Evolutionary conservation across 345 rosid species (phyloP).

Genomic region (Rubroshorea leprosula): DNA sequence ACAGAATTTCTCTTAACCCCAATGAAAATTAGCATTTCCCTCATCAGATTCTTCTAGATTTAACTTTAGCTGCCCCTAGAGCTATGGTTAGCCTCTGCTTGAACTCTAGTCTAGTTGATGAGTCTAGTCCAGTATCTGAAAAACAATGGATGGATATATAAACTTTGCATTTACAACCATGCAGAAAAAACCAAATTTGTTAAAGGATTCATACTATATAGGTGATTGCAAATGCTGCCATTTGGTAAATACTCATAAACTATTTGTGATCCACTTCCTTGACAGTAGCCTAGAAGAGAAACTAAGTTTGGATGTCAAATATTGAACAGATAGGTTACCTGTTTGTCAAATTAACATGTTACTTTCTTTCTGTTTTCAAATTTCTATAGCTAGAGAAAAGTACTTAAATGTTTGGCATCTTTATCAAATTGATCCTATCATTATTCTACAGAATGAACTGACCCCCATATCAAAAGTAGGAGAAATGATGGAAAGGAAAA

Average conservation of each 20-base stretch:
- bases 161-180: not conserved
- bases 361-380: too few species aligned
- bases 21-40: not conserved
- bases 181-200: not conserved
- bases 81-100: too few species aligned
- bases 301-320: conserved; percentile 54
- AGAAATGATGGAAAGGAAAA: too few species aligned
- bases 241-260: too few species aligned
- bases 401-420: too few species aligned
- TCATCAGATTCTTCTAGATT: not conserved
- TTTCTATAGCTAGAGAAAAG: too few species aligned
- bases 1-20: too few species aligned
- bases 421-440: too few species aligned
- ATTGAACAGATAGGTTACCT: conserved; percentile 45
- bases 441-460: too few species aligned
- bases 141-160: conserved; percentile 6
- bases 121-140: conserved; percentile 29
- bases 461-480: too few species aligned
- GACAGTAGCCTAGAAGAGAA: conserved; percentile 48
- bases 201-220: conserved; percentile 23
- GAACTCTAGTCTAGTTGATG: conserved; percentile 41
- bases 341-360: conserved; percentile 10
- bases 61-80: conserved; percentile 63
- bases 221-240: too few species aligned
- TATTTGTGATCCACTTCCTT: too few species aligned